These are phyloP conservation scores for Geranomyces michiganensis DNA, from an alignment of 192 early-diverging fungal genomes.

Conservation along the genomic window DNA sequence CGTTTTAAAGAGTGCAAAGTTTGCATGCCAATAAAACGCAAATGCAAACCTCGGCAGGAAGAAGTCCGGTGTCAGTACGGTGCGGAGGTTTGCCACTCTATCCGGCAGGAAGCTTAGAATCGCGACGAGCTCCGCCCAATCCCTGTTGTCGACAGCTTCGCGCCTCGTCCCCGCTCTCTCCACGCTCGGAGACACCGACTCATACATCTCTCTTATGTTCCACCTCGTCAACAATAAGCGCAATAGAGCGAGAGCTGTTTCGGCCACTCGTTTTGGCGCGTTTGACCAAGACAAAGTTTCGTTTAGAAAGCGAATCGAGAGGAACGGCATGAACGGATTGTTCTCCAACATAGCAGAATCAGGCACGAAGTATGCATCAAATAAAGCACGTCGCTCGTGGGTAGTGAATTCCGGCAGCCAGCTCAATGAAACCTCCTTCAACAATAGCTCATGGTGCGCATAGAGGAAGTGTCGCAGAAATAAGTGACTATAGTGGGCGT, in stretches of 20 bases:
- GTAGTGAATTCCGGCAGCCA: neutral
- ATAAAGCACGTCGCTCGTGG: neutral
- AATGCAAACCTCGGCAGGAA: neutral
- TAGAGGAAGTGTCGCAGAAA: slow-evolving; percentile 2
- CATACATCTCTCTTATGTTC: neutral
- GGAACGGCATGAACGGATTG: neutral
- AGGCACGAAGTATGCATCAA: slow-evolving; percentile 22
- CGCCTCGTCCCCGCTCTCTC: neutral
- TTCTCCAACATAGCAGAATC: neutral
- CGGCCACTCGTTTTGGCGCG: neutral
- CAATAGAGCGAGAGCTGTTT: neutral
- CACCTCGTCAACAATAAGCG: neutral
- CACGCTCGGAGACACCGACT: neutral
- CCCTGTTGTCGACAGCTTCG: neutral
- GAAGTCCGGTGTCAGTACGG: neutral
- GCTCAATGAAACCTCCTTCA: slow-evolving; percentile 2
- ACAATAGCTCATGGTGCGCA: slow-evolving; percentile 10
- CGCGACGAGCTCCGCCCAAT: slow-evolving; percentile 11
- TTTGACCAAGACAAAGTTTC: slow-evolving; percentile 10
- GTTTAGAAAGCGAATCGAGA: neutral
- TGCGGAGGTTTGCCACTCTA: slow-evolving; percentile 9
- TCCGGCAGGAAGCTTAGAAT: slow-evolving; percentile 7
- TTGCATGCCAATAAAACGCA: no score
- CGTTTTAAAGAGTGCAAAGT: no score
- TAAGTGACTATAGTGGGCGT: neutral